phyloP scores from a whole-genome alignment of 148 eudicot genomes.

The Chenopodium berlandieri region DNA sequence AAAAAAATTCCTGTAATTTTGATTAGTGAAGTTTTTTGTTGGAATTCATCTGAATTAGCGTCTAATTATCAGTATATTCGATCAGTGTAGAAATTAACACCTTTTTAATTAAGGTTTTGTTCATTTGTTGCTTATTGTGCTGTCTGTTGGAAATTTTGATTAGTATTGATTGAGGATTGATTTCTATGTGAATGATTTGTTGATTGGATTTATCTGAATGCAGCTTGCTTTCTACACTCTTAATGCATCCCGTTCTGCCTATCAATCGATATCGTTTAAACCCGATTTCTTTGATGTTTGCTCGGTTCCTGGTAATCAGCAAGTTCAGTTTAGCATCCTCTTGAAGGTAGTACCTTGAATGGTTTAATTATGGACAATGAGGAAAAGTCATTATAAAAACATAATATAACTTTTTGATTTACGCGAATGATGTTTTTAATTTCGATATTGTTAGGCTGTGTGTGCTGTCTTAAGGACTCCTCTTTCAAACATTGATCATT shows the following conservation, averaged over 20 bases:
- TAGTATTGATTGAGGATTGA: background rate
- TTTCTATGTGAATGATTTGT: background rate
- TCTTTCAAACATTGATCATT: conserved; percentile 64
- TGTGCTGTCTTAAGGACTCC: conserved; percentile 93
- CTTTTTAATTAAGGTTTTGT: background rate
- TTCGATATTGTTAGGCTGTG: conserved; percentile 52
- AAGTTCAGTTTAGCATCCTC: conserved; percentile 85
- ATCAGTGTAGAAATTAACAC: background rate
- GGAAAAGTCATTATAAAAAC: background rate
- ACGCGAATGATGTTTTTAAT: background rate
- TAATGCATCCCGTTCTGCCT: conserved; percentile 92
- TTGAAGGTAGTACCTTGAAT: conserved; percentile 57
- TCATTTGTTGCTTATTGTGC: background rate
- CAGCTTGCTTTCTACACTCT: conserved; percentile 79
- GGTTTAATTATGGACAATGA: background rate
- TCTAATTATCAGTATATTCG: background rate
- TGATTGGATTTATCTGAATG: conserved; percentile 12
- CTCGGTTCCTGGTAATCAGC: conserved; percentile 41
- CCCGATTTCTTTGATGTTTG: conserved; percentile 77
- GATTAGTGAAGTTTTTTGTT: background rate
- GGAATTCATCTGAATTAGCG: background rate
- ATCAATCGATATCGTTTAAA: conserved; percentile 72
- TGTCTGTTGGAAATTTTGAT: background rate
- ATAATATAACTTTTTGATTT: background rate
- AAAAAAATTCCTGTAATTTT: background rate